Evolutionary conservation across 78 protist species (phyloP).

Genomic region (Dictyostelium firmibasis): DNA sequence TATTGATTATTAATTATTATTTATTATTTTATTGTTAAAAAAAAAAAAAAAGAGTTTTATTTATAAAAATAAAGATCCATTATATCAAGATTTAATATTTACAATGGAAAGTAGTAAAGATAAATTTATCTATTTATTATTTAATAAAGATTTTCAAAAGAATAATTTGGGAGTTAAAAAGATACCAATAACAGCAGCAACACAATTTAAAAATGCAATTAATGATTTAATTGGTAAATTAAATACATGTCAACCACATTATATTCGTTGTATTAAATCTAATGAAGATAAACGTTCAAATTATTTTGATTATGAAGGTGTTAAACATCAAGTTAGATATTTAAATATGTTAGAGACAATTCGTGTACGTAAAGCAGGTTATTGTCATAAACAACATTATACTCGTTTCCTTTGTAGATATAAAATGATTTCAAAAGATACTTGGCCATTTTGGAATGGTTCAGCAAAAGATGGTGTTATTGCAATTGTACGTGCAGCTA

Average conservation of each 20-base stretch:
- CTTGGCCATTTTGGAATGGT: constrained; percentile 63
- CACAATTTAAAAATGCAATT: constrained; percentile 76
- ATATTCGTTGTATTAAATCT: constrained; percentile 92
- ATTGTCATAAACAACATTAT: constrained; percentile 86
- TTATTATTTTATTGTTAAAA: not conserved
- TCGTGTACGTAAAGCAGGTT: constrained; percentile 95
- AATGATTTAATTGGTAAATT: constrained; percentile 75
- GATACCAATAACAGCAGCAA: constrained; percentile 48
- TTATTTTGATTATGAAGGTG: constrained; percentile 52
- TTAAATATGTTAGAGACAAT: constrained; percentile 89
- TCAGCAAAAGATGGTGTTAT: constrained; percentile 31
- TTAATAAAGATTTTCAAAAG: not conserved
- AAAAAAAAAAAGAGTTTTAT: constrained; percentile 81
- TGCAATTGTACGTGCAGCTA: constrained; percentile 10
- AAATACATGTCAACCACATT: constrained; percentile 80
- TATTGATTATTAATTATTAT: not conserved
- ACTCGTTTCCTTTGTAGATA: constrained; percentile 84
- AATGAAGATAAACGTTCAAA: constrained; percentile 79
- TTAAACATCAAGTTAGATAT: constrained; percentile 79
- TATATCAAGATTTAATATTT: constrained; percentile 59
- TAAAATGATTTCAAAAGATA: constrained; percentile 60
- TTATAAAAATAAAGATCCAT: constrained; percentile 90
- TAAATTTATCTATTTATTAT: not conserved
- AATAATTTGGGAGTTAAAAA: not conserved
- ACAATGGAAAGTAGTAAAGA: constrained; percentile 14